phyloP scores from a whole-genome alignment of 768 basidiomycete genomes.

The Tylopilus plumbeoviolaceoides region DNA sequence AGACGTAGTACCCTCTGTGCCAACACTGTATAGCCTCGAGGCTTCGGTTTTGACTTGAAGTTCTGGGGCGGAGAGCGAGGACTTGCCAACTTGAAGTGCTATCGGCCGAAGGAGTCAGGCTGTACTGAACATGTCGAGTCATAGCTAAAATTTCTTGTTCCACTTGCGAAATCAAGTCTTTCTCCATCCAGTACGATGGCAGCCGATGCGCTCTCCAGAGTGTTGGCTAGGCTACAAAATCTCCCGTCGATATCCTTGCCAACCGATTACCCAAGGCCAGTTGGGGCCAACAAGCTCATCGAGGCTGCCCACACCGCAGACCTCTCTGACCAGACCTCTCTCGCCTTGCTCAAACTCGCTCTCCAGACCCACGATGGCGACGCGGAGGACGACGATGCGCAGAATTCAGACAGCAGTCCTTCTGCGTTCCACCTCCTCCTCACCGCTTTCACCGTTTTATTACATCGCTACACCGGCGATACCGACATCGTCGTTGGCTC shows the following conservation, averaged over 20 bases:
- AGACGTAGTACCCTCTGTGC: too few species aligned
- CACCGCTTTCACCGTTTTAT: constrained; percentile 84
- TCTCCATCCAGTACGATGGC: constrained; percentile 21
- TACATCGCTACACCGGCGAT: constrained; percentile 95
- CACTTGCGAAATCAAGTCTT: neutral
- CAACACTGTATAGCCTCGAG: too few species aligned
- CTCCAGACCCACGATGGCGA: constrained; percentile 60
- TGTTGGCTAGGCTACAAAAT: constrained; percentile 65
- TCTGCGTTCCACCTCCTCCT: constrained; percentile 90
- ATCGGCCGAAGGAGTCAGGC: neutral
- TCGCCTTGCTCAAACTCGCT: constrained; percentile 79
- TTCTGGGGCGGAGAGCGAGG: too few species aligned
- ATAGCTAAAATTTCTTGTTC: constrained; percentile 4
- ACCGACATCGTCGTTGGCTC: constrained; percentile 90
- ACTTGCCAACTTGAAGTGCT: too few species aligned
- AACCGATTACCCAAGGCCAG: constrained; percentile 90
- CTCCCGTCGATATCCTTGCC: constrained; percentile 89
- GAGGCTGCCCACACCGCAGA: constrained; percentile 75
- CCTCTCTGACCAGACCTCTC: constrained; percentile 69
- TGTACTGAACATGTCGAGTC: neutral
- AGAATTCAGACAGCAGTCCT: constrained; percentile 41
- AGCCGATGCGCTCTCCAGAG: constrained; percentile 42
- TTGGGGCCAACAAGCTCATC: constrained; percentile 69
- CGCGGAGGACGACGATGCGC: constrained; percentile 46
- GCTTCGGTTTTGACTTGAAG: too few species aligned